A percentile compares a stretch with the other conserved stretches of the same genome.
phyloP scores from a whole-genome alignment of 106 monocot species.

The Phalaenopsis equestris region DNA sequence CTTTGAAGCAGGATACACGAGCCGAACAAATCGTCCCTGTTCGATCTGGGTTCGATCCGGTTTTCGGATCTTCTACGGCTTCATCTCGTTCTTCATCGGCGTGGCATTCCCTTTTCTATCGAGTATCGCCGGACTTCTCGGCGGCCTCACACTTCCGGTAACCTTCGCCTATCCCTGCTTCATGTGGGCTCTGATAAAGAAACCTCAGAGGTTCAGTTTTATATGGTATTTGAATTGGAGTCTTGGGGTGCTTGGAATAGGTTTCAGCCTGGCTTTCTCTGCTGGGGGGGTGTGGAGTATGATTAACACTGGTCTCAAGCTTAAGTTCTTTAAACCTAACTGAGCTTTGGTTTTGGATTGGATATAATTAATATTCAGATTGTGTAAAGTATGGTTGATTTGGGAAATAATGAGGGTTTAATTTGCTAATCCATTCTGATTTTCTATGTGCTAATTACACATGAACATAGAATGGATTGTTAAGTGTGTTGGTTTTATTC shows the following conservation, averaged over 20 bases:
- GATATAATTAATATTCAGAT: neutral
- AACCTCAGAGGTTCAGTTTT: constrained; percentile 64
- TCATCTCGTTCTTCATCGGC: constrained; percentile 75
- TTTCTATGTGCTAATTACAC: neutral
- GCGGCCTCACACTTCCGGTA: constrained; percentile 90
- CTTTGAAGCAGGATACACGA: constrained; percentile 83
- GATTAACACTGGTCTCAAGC: constrained; percentile 72
- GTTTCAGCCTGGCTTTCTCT: constrained; percentile 83
- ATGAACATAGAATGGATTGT: neutral
- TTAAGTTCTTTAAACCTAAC: constrained; percentile 90
- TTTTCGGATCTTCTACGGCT: constrained; percentile 84
- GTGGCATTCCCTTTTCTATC: constrained; percentile 84
- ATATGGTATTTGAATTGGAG: constrained; percentile 88
- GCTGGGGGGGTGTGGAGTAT: constrained; percentile 93
- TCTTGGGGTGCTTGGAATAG: constrained; percentile 67
- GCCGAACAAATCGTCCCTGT: constrained; percentile 84
- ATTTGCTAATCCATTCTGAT: neutral
- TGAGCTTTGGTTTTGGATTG: constrained; percentile 5
- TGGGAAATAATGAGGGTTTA: neutral
- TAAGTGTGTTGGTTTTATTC: neutral
- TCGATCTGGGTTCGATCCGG: constrained; percentile 86
- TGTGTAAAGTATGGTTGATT: neutral
- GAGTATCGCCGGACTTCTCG: constrained; percentile 77
- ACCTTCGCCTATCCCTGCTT: constrained; percentile 96
- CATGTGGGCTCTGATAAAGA: constrained; percentile 97